phyloP scores from a whole-genome alignment of 345 rosid species.

The Ceriops tagal region DNA sequence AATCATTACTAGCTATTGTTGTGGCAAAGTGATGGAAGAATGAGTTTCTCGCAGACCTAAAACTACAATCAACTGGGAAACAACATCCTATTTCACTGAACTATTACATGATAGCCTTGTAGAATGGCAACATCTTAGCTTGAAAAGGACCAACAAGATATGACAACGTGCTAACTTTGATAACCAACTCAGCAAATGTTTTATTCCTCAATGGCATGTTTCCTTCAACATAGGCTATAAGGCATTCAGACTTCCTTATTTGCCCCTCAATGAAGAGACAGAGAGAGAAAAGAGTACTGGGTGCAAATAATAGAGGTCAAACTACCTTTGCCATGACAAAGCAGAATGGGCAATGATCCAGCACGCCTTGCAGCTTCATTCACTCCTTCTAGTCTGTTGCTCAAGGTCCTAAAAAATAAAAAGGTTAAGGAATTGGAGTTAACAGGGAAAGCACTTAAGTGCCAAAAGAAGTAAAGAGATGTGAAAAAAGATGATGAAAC shows the following conservation, averaged over 20 bases:
- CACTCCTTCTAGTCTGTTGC: conserved; percentile 46
- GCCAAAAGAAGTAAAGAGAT: neutral
- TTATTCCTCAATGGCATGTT: neutral
- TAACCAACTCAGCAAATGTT: no score
- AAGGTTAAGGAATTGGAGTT: conserved; percentile 13
- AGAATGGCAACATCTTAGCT: neutral
- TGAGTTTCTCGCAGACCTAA: neutral
- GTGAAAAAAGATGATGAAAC: conserved; percentile 3
- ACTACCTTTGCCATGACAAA: conserved; percentile 85
- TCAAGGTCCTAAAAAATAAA: conserved; percentile 49
- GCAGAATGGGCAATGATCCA: conserved; percentile 70
- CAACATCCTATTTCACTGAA: neutral
- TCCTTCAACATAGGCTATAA: neutral
- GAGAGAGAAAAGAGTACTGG: neutral
- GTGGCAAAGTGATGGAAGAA: neutral
- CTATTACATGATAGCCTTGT: neutral
- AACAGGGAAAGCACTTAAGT: neutral
- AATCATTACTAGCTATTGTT: neutral
- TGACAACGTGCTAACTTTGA: no score
- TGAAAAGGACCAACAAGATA: neutral
- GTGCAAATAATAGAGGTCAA: conserved; percentile 9
- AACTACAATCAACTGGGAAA: neutral
- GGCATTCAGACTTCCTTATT: neutral
- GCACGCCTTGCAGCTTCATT: conserved; percentile 61
- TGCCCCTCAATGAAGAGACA: neutral